Evolutionary conservation across 2,329 filamentous ascomycete genomes (phyloP).

Genomic region (Aspergillus sp.): DNA sequence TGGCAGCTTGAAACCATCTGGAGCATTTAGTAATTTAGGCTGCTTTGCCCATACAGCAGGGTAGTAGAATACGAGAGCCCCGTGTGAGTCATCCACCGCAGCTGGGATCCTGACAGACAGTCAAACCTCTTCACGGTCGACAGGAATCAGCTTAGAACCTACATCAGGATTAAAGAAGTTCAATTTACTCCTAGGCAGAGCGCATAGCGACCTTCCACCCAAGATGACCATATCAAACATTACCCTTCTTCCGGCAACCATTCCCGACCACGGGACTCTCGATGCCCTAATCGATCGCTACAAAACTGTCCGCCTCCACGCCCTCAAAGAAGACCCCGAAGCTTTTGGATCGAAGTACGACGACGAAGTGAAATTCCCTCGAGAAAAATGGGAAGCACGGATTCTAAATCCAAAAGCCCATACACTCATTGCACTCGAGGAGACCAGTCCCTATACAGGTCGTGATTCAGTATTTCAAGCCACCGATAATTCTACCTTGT

Average conservation of each 20-base stretch:
- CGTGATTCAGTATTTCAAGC: neutral
- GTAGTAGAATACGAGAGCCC: neutral
- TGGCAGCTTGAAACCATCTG: too few species aligned
- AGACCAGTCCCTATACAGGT: too few species aligned
- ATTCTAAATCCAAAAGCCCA: slow-evolving; percentile 1
- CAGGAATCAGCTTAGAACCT: too few species aligned
- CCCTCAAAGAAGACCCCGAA: slow-evolving; percentile 3
- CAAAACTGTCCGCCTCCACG: slow-evolving; percentile 1
- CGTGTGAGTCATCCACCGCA: neutral
- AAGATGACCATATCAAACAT: neutral
- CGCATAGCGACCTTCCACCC: slow-evolving; percentile 29
- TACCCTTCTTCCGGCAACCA: neutral
- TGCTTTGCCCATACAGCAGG: neutral
- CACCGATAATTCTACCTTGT: too few species aligned
- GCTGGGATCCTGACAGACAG: too few species aligned
- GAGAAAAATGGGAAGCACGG: slow-evolving; percentile 2
- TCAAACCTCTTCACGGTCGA: too few species aligned
- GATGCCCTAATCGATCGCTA: slow-evolving; percentile 2
- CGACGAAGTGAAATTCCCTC: slow-evolving; percentile 1
- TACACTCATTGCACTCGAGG: neutral
- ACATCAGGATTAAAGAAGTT: too few species aligned
- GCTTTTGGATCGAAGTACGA: slow-evolving; percentile 7
- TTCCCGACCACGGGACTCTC: neutral
- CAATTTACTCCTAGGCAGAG: slow-evolving; percentile 6
- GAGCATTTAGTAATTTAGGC: too few species aligned